Base-by-base conservation (phyloP, 2,329 filamentous ascomycete genomes). In the Ceratocystis lukuohia region DNA sequence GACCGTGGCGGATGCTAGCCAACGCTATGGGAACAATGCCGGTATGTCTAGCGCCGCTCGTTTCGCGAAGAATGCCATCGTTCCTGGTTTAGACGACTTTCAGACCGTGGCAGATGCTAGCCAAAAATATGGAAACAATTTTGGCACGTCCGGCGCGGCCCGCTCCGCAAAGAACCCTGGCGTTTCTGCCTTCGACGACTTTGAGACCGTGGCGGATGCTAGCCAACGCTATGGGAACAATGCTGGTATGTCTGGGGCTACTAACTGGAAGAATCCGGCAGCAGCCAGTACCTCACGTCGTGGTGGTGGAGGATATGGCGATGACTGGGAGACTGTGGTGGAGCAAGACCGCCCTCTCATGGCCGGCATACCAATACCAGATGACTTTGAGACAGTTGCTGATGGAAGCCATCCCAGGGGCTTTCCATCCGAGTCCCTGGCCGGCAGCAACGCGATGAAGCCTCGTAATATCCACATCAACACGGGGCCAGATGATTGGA, bases 241-340 rank as follows among this genome's bases (percentile, higher is more conserved):
- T 15, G 30, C n/a, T 7, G 41, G 22, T 15, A 22, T 37, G 7
- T 22, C 59, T 2, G 17, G 20, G 17, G n/a, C 28, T 1, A 22
- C 22, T 41, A 22, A 33, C 22, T 37, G 56, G 56, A 15, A 59
- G 28, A 59, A 59, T 7, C n/a, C 2, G 56, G 56, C 56, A 53
- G 15, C n/a, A n/a, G 56, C 28, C 2, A 20, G 12, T n/a, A n/a
- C 56, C 15, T 20, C 56, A 20, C 30, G 3, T 4, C 56, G 17
- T 3, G 15, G 48, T 15, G 30, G 17, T 20, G 44, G 62, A 17
- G 62, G 28, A 53, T 33, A 44, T 56, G n/a, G 22, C 53, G n/a
- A 46, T n/a, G 62, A 67, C 30, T 67, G 64, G 28, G 66, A 64
- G 53, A 67, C 66, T 8, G 62, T 67, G 28, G 48, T 67, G 22